Evolutionary conservation across 345 rosid species (phyloP).

Genomic region (Brassica incana): DNA sequence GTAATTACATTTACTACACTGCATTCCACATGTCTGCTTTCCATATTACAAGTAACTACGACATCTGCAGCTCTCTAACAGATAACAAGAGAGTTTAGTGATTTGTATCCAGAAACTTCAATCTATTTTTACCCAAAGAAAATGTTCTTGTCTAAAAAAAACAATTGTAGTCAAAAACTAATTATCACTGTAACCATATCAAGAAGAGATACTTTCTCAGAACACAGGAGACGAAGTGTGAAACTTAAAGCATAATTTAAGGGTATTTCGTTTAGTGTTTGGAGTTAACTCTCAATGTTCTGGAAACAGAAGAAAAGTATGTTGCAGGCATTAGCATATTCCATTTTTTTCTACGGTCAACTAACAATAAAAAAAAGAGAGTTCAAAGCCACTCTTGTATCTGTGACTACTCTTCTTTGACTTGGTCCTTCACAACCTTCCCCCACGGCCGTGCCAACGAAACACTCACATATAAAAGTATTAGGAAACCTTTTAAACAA

Average conservation of each 20-base stretch:
- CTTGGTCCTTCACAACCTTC: slow-evolving; percentile 2
- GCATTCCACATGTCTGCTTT: neutral
- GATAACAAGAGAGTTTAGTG: slow-evolving; percentile 12
- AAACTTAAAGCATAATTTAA: neutral
- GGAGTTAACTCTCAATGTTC: neutral
- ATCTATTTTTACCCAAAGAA: neutral
- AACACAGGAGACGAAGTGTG: neutral
- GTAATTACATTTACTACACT: neutral
- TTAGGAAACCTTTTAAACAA: neutral
- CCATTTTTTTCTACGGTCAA: neutral
- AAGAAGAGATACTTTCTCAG: neutral
- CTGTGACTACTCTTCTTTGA: neutral
- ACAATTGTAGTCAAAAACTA: neutral
- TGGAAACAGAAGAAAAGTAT: neutral
- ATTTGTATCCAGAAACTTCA: slow-evolving; percentile 5
- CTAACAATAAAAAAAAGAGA: neutral
- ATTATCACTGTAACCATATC: neutral
- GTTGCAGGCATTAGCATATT: neutral
- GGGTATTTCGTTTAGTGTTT: neutral
- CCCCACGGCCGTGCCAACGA: neutral
- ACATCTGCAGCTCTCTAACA: slow-evolving; percentile 83
- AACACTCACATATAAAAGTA: neutral
- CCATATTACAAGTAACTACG: slow-evolving; percentile 59
- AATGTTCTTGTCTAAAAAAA: neutral
- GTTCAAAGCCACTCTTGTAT: neutral